These are phyloP conservation scores for Cyclotella choctawhatcheeana DNA, from an alignment of 108 stramenopile genomes.

Conservation along the genomic window DNA sequence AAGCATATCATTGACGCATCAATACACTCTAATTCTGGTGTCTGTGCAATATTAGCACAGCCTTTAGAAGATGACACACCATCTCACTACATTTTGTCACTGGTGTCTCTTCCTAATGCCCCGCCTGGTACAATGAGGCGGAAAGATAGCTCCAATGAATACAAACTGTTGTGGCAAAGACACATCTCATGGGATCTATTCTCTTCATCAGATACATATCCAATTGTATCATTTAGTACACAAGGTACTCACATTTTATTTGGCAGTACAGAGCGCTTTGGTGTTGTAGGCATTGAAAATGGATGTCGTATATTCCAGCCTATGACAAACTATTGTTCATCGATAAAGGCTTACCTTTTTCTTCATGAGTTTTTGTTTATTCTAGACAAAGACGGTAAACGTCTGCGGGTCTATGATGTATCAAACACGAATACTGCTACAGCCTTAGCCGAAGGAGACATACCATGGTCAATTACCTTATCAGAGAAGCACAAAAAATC, in stretches of 20 bases:
- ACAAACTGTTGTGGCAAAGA: constrained; percentile 10
- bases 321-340: not conserved
- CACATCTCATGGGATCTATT: constrained; percentile 14
- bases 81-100: not conserved
- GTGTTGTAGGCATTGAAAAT: constrained; percentile 5
- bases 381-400: constrained; percentile 2
- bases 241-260: constrained; percentile 9
- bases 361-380: constrained; percentile 19
- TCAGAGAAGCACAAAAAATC: not conserved
- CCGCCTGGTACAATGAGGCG: not conserved
- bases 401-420: constrained; percentile 2
- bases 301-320: not conserved
- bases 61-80: not conserved
- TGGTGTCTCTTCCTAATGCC: not conserved
- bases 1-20: constrained; percentile 1
- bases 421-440: not conserved
- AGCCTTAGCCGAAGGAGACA: constrained; percentile 1
- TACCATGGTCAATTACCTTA: constrained; percentile 10
- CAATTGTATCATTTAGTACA: constrained; percentile 5
- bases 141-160: not conserved
- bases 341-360: not conserved
- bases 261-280: constrained; percentile 15
- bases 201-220: constrained; percentile 12
- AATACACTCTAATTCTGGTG: not conserved
- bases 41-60: not conserved